Evolutionary conservation across 139 green algal species (phyloP), one percentile per base, ranked within the genome.

Genomic region (Micromonas commoda): DNA sequence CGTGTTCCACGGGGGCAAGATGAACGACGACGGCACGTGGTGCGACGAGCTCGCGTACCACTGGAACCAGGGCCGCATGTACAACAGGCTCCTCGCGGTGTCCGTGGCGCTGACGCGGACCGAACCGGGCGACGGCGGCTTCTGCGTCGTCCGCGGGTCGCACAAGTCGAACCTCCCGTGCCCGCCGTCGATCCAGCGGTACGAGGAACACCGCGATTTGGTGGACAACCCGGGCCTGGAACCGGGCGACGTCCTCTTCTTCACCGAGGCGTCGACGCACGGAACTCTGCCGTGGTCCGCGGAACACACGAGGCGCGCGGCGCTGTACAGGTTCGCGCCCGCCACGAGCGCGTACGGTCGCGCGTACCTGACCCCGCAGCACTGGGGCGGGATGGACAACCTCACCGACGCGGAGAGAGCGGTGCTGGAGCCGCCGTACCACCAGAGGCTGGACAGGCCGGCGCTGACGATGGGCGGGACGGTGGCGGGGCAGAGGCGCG

Each of bases 91-190:
- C 3, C 32, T 80, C 34, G 74, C 60, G 20, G 74, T 60, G 63
- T 52, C 31, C 32, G 74, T 80, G 6, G 51, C 53, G 57, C 52
- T 80, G 51, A 80, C 39, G 31, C 19, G 19, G 26, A 65, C 60
- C 1, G 38, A 26, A 13, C 32, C 37, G 9, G 77, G 77, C 5
- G 77, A 82, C 23, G 77, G 77, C 6, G 77, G 77, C 1, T 82
- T 77, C 67, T 70, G 52, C 67, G 34, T 82, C 16, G 31, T 82
- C 29, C 54, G 28, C 5, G 77, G 77, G 19, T 73, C 53, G 19
- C 77, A 82, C 77, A 82, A 82, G 67, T 64, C 45, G n/a, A 82
- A 77, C 64, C 60, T 77, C 24, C 67, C 77, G 51, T 72, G 53
- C 9, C 77, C 77, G 33, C 51, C 35, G 26, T 29, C 28, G 3